Evolutionary conservation across 495 filamentous ascomycete species (phyloP), one percentile per base, ranked within the genome.

Genomic region (Aeminium ludgeri): DNA sequence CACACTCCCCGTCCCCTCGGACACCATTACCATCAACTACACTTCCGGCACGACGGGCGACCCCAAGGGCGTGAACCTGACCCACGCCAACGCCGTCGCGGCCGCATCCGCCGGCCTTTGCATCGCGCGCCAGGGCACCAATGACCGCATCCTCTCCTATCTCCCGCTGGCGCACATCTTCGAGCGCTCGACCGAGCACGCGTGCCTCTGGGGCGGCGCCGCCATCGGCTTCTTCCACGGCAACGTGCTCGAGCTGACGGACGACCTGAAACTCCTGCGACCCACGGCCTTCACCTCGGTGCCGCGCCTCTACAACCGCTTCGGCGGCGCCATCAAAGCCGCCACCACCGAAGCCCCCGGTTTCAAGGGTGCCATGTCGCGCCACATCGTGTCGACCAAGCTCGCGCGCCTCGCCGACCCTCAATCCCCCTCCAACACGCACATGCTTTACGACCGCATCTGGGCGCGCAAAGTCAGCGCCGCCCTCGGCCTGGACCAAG

Each of bases 131-230:
- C 65, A 72, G 33, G 40, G 47, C 1, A 44, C 59, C 7, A 65
- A 62, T 42, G 80, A 91, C 45, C 65, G 74, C 5, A 62, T 73
- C 33, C 69, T 78, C 47, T 96, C 89, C 1, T 97, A 96, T 59
- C 74, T 97, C 18, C 89, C 89, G 1, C 68, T 95, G 5, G 89
- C 89, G 25, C 89, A 97, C 58, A 97, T 97, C 47, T 96, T 80
- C 57, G 79, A 81, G 40, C 81, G 89, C 42, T 65, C 92, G 44
- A 64, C 69, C 11, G 89, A 97, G 56, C 83, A 94, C 57, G 64
- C 61, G 10, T 67, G 73, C 15, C 66, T 96, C 18, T 76, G 76
- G 59, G 65, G 69, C 38, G 87, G 85, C 44, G 72, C 67, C 10
- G 63, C 70, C 17, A 83, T 96, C 56, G 89, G 91, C 17, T 97